A percentile compares a stretch with the other conserved stretches of the same genome.
Conservation (phyloP, 2,329 filamentous ascomycete genomes). For the Myriosclerotinia curreyana region DNA sequence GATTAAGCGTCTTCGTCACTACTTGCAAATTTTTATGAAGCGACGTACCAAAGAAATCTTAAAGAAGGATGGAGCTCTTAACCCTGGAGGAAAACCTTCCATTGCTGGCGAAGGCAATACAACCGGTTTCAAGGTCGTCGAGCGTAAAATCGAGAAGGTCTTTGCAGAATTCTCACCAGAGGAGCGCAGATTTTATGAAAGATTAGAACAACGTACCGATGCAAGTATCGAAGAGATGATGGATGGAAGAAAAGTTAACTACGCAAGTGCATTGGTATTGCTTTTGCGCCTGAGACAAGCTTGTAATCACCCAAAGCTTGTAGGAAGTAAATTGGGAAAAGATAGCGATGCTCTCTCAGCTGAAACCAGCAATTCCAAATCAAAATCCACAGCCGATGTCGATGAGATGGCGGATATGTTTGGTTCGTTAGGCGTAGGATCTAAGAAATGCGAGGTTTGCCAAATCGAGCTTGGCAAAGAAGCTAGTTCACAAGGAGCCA, state of each 20-base stretch:
- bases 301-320: constrained; percentile 89
- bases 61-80: constrained; percentile 78
- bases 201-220: constrained; percentile 80
- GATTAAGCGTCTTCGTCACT: constrained; percentile 78
- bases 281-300: constrained; percentile 88
- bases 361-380: constrained; percentile 48
- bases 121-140: constrained; percentile 83
- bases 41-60: constrained; percentile 97
- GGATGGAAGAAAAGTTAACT: constrained; percentile 74
- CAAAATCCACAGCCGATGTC: constrained; percentile 53
- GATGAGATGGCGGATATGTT: constrained; percentile 85
- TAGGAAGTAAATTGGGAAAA: constrained; percentile 78
- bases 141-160: constrained; percentile 81
- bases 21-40: constrained; percentile 95
- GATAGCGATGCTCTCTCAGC: constrained; percentile 82
- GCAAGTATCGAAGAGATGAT: constrained; percentile 87
- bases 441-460: constrained; percentile 40
- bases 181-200: constrained; percentile 82
- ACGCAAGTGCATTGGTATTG: constrained; percentile 88
- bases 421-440: constrained; percentile 63
- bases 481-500: constrained; percentile 44
- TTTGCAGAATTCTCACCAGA: constrained; percentile 73
- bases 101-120: constrained; percentile 47
- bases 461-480: constrained; percentile 37
- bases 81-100: constrained; percentile 65